Evolutionary conservation across 805 yeast species (phyloP).

Genomic region (Candida hungchunana): DNA sequence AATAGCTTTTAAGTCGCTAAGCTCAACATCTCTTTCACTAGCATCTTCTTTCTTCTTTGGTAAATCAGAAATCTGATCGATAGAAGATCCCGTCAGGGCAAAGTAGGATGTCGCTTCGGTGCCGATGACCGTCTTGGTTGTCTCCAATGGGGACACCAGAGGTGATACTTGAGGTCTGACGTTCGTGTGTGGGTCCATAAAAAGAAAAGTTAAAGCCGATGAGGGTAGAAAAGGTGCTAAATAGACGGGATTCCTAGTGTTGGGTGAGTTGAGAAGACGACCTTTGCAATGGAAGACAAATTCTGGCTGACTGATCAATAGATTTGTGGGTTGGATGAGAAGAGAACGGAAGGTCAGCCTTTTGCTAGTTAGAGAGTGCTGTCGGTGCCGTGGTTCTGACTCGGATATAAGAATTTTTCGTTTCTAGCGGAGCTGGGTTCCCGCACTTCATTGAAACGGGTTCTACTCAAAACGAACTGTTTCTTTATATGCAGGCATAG

Average conservation of each 20-base stretch:
- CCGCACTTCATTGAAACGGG: constrained; percentile 1
- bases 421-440: constrained; percentile 1
- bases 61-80: constrained; percentile 3
- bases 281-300: too few relatives aligned
- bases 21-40: constrained; percentile 8
- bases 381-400: too few relatives aligned
- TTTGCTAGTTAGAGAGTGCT: too few relatives aligned
- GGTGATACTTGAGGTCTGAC: too few relatives aligned
- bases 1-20: constrained; percentile 2
- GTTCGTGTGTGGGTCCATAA: not conserved
- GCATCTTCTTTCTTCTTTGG: constrained; percentile 6
- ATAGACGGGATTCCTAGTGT: too few relatives aligned
- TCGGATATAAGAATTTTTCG: not conserved
- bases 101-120: constrained; percentile 5
- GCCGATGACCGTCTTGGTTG: constrained; percentile 4
- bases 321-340: too few relatives aligned
- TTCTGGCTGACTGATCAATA: too few relatives aligned
- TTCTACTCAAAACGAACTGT: too few relatives aligned
- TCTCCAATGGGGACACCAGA: constrained; percentile 7
- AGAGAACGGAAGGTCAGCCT: too few relatives aligned
- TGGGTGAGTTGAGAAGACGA: too few relatives aligned
- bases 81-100: constrained; percentile 1
- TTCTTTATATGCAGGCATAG: too few relatives aligned
- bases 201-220: not conserved
- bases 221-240: not conserved